A percentile compares a stretch with the other conserved stretches of the same genome.
phyloP scores from a whole-genome alignment of 2,329 filamentous ascomycete species.

The Aspergillus quadricinctus region DNA sequence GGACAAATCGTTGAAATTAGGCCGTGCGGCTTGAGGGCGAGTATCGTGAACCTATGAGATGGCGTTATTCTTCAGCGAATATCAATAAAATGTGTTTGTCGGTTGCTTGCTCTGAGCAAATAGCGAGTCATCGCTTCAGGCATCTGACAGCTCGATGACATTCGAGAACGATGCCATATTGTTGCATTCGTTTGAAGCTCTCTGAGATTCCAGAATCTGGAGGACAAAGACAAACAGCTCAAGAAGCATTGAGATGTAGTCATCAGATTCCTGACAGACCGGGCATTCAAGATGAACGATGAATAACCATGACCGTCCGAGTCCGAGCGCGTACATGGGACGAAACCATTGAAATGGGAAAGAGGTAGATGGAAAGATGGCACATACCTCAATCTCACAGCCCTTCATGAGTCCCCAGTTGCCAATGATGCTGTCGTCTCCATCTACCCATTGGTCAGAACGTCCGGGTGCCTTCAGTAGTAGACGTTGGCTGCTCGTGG shows the following conservation, averaged over 20 bases:
- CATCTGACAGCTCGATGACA: not conserved
- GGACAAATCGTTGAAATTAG: conserved; percentile 76
- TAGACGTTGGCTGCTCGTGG: conserved; percentile 72
- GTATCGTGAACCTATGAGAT: conserved; percentile 67
- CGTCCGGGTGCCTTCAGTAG: conserved; percentile 62
- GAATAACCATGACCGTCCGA: not conserved
- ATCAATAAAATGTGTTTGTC: not conserved
- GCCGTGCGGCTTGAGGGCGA: conserved; percentile 68
- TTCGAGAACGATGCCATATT: not conserved
- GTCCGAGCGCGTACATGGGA: not conserved
- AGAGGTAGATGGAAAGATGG: not conserved
- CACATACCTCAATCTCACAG: conserved; percentile 41
- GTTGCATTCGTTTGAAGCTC: not conserved
- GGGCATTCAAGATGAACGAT: too few species aligned
- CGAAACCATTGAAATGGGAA: not conserved
- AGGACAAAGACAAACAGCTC: not conserved
- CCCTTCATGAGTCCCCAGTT: conserved; percentile 40
- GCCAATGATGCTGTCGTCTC: conserved; percentile 68
- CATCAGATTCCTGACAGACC: not conserved
- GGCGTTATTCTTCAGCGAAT: conserved; percentile 1
- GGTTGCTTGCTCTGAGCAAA: not conserved
- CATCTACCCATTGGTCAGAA: conserved; percentile 57
- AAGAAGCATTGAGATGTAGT: not conserved
- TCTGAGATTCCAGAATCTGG: not conserved
- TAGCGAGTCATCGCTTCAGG: not conserved